Base-by-base conservation (phyloP, 2,329 filamentous ascomycete genomes). In the Fusarium buxicola region DNA sequence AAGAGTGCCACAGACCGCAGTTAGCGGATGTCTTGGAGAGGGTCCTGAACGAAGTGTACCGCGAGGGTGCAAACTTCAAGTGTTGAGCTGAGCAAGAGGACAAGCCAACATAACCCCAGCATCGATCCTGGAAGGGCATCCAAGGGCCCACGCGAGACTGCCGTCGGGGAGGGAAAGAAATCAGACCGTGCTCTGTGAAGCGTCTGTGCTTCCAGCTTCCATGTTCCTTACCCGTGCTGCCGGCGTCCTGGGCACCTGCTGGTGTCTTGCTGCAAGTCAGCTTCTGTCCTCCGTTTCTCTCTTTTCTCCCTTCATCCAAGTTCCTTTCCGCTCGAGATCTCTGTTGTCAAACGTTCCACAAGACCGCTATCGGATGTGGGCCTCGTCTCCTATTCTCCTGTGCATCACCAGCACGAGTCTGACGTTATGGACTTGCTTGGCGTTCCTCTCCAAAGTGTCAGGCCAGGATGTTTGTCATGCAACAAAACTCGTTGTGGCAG, bases 381-480 rank as follows among this genome's bases (percentile, higher is more conserved):
- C 30, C 39, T 24, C 21, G 2, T 21, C 21, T 35, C 28, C 15
- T 16, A 30, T 12, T 41, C 13, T 34, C 18, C 16, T 49, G 38
- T 34, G 16, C 47, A 51, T 40, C 35, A 12, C 34, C 27, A 49
- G 27, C 35, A 12, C 28, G 27, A 32, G 27, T 32, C 34, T 40
- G 57, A 35, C 39, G 55, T 47, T 21, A 32, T 16, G 24, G 38
- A 47, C 21, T 9, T 47, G 57, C 57, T 65, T 63, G 46, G 58
- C 54, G 44, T 60, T 53, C 50, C 57, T 52, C 47, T 69, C 56
- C 63, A 49, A 67, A 58, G 59, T 63, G 58, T 69, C 45, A 47
- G 55, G 47, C 68, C 55, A 54, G 68, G 68, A 50, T 66, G 40
- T 58, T 53, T 58, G 56, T 70, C 65, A 70, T 70, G 68, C 68